These are phyloP conservation scores for Chlorella sp. DNA, from an alignment of 139 green algal species.

Conservation along the genomic window DNA sequence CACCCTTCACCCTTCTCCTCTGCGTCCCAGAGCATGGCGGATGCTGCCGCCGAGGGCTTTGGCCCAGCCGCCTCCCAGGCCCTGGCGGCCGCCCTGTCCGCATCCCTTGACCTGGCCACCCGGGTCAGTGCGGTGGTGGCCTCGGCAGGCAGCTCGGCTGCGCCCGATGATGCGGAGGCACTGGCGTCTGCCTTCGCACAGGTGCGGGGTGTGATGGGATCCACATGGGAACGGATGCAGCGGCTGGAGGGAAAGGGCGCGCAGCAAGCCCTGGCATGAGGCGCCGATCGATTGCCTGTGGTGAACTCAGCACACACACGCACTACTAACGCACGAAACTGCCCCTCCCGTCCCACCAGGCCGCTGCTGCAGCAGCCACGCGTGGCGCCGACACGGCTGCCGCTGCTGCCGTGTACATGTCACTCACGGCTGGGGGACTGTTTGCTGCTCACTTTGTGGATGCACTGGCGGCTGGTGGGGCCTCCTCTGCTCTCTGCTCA, in stretches of 20 bases:
- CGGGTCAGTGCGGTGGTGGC: neutral
- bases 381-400: neutral
- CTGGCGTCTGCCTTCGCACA: constrained; percentile 4
- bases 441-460: neutral
- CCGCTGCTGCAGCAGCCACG: constrained; percentile 1
- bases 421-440: neutral
- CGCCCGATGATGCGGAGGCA: neutral
- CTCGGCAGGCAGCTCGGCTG: neutral
- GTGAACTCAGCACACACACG: no score
- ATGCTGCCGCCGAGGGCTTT: neutral
- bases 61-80: neutral
- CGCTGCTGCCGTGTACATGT: neutral
- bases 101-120: neutral
- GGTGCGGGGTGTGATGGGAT: neutral
- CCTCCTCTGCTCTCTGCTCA: neutral
- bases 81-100: neutral
- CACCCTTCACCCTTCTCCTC: no score
- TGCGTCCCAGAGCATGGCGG: neutral
- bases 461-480: neutral
- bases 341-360: neutral
- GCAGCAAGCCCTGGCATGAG: no score
- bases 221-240: no score
- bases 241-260: no score
- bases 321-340: neutral
- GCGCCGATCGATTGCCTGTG: no score